Percentiles rank a stretch among this genome's conserved stretches.
phyloP scores from a whole-genome alignment of 2,329 filamentous ascomycete genomes.

The Diaporthe citri region DNA sequence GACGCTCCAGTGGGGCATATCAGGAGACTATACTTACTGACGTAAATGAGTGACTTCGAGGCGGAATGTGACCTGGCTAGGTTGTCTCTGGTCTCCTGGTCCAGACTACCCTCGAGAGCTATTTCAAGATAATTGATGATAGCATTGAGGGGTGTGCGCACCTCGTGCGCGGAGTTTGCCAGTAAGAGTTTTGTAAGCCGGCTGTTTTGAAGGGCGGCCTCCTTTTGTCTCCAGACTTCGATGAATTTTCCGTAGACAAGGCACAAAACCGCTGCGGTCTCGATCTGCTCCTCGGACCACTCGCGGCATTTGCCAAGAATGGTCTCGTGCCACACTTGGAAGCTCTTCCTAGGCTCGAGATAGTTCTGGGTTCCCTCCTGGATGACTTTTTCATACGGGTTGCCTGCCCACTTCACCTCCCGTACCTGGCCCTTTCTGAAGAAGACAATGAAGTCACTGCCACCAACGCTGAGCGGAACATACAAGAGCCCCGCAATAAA shows the following conservation, averaged over 20 bases:
- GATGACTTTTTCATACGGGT: constrained; percentile 84
- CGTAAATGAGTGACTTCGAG: constrained; percentile 92
- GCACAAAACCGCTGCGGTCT: constrained; percentile 89
- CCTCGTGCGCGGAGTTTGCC: constrained; percentile 91
- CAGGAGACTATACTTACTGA: constrained; percentile 59
- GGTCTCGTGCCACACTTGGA: constrained; percentile 84
- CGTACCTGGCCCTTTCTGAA: constrained; percentile 83
- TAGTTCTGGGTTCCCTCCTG: constrained; percentile 80
- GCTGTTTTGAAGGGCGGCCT: constrained; percentile 84
- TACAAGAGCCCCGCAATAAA: constrained; percentile 83
- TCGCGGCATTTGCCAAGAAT: constrained; percentile 86
- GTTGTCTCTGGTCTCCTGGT: constrained; percentile 87
- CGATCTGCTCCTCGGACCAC: constrained; percentile 90
- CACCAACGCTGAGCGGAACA: constrained; percentile 81
- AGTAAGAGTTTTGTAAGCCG: constrained; percentile 83
- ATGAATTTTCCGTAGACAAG: constrained; percentile 92
- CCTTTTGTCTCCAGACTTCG: constrained; percentile 92
- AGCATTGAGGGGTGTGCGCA: constrained; percentile 89
- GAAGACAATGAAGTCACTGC: constrained; percentile 89
- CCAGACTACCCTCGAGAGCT: constrained; percentile 83
- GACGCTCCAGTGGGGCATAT: too few relatives aligned
- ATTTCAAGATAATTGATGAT: constrained; percentile 97
- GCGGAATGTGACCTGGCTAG: constrained; percentile 87
- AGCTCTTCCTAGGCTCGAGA: constrained; percentile 83
- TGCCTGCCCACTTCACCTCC: constrained; percentile 88